Evolutionary conservation across 805 yeast species (phyloP).

Genomic region (Lipomyces spencermartinsiae): DNA sequence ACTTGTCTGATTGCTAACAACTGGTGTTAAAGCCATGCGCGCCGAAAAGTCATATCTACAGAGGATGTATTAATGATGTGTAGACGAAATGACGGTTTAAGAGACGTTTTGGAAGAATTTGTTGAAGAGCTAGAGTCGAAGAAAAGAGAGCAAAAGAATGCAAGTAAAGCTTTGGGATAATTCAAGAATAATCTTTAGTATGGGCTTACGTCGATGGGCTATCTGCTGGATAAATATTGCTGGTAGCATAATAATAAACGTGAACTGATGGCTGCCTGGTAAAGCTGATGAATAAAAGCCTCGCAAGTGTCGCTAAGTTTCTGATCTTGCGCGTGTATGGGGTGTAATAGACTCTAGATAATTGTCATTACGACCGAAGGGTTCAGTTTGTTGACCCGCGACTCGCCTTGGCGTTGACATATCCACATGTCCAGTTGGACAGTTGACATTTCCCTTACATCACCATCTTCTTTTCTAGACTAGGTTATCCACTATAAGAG

Average conservation of each 20-base stretch:
- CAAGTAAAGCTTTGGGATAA: conserved; percentile 9
- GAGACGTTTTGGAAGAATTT: conserved; percentile 40
- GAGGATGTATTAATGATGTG: conserved; percentile 45
- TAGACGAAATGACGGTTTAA: conserved; percentile 43
- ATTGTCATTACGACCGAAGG: too few species aligned
- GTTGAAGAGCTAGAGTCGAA: conserved; percentile 18
- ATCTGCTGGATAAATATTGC: background rate
- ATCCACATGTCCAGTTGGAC: too few species aligned
- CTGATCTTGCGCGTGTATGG: too few species aligned
- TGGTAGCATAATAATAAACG: background rate
- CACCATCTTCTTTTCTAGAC: conserved; percentile 3
- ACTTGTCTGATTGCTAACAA: background rate
- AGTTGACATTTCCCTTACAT: too few species aligned
- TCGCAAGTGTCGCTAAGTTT: too few species aligned
- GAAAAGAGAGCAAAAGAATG: conserved; percentile 16
- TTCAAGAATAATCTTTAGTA: background rate
- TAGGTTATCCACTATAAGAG: background rate
- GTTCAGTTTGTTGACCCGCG: too few species aligned
- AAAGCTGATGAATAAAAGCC: background rate
- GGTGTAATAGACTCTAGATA: too few species aligned
- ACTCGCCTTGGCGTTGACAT: too few species aligned
- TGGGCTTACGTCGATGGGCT: background rate
- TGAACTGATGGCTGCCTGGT: background rate
- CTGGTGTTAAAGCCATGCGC: conserved; percentile 41
- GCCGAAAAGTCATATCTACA: conserved; percentile 41